Evolutionary conservation across 2,329 filamentous ascomycete species (phyloP).

Genomic region (Beauveria sp.): DNA sequence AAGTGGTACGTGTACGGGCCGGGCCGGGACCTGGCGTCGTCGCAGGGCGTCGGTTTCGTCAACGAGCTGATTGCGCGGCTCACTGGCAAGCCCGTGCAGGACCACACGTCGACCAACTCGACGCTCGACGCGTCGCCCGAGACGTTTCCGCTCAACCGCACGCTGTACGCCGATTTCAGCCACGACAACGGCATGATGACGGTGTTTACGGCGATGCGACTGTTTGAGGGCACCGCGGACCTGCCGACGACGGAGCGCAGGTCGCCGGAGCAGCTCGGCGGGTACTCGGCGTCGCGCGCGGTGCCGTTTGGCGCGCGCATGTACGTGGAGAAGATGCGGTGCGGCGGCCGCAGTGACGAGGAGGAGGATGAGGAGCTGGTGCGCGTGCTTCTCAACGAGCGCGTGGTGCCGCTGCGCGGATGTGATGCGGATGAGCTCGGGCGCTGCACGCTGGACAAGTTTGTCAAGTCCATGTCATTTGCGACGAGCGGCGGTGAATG

Average conservation of each 20-base stretch:
- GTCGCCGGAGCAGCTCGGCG: conserved; percentile 46
- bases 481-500: conserved; percentile 65
- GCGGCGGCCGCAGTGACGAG: conserved; percentile 29
- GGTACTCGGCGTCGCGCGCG: conserved; percentile 69
- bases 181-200: conserved; percentile 84
- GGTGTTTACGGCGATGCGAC: conserved; percentile 67
- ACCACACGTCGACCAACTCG: conserved; percentile 68
- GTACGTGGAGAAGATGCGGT: conserved; percentile 84
- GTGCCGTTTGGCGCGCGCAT: conserved; percentile 76
- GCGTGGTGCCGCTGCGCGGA: conserved; percentile 63
- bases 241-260: conserved; percentile 44
- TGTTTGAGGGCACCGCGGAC: conserved; percentile 60
- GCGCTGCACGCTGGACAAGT: conserved; percentile 60
- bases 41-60: conserved; percentile 79
- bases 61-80: conserved; percentile 83
- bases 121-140: conserved; percentile 60
- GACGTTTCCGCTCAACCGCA: conserved; percentile 65
- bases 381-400: conserved; percentile 74
- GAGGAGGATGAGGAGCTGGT: conserved; percentile 57
- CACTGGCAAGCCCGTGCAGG: conserved; percentile 59
- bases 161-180: conserved; percentile 80
- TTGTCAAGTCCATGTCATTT: conserved; percentile 70
- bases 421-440: conserved; percentile 66
- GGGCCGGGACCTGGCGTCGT: conserved; percentile 71
- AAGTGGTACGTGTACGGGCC: conserved; percentile 80